Conservation (phyloP, 768 basidiomycete species). For the Boletus vinaceobasis region DNA sequence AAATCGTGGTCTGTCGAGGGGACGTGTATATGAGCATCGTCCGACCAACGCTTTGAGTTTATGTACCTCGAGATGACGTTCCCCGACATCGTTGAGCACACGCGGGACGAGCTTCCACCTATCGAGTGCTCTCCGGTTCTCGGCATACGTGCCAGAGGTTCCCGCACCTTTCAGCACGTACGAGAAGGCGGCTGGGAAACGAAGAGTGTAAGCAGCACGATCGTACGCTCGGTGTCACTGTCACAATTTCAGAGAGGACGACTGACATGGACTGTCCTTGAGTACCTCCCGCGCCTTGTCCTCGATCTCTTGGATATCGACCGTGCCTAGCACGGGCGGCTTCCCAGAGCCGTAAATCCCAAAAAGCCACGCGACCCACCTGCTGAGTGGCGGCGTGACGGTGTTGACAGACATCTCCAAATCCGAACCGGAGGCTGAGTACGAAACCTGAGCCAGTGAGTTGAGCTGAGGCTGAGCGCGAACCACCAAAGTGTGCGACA, state of each 20-base stretch:
- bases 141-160: conserved; percentile 55
- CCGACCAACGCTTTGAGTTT: neutral
- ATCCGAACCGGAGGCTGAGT: neutral
- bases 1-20: conserved; percentile 51
- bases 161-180: conserved; percentile 75
- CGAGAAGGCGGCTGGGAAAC: conserved; percentile 51
- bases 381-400: conserved; percentile 19
- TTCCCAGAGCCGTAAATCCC: conserved; percentile 22
- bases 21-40: neutral
- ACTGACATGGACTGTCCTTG: conserved; percentile 51
- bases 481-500: neutral
- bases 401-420: conserved; percentile 18
- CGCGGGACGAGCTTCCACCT: conserved; percentile 54
- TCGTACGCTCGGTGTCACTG: neutral
- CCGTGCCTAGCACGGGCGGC: conserved; percentile 47
- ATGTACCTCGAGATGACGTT: conserved; percentile 48
- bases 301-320: conserved; percentile 62
- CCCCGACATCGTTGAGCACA: conserved; percentile 50
- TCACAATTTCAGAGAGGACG: neutral
- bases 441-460: neutral
- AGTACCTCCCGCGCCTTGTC: conserved; percentile 58
- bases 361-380: conserved; percentile 20
- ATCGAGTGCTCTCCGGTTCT: conserved; percentile 59
- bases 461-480: neutral
- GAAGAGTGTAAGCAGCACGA: neutral